These are phyloP conservation scores for Russula abietina DNA, from an alignment of 768 basidiomycete species.

Conservation along the genomic window DNA sequence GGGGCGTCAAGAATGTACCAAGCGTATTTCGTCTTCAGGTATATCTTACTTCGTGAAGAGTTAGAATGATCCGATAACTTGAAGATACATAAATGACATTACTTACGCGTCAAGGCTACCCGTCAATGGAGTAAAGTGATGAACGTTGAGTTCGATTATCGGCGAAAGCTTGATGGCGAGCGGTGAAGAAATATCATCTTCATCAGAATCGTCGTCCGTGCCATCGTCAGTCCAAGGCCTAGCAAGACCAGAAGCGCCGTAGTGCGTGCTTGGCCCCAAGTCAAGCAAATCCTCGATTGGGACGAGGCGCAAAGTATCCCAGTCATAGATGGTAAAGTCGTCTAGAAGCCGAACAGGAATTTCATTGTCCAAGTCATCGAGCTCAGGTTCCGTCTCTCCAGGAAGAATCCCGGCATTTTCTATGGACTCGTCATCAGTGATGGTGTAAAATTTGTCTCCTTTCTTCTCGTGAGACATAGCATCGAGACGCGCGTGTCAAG, in stretches of 20 bases:
- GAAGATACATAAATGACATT: neutral
- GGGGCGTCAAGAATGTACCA: slow-evolving; percentile 67
- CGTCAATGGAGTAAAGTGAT: slow-evolving; percentile 33
- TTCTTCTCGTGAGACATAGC: neutral
- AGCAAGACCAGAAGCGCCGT: slow-evolving; percentile 39
- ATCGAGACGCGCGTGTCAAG: no score
- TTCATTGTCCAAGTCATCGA: slow-evolving; percentile 28
- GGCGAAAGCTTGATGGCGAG: slow-evolving; percentile 37
- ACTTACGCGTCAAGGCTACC: slow-evolving; percentile 43
- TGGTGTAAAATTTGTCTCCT: slow-evolving; percentile 2
- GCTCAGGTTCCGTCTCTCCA: neutral
- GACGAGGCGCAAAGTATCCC: slow-evolving; percentile 35
- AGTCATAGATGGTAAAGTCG: slow-evolving; percentile 50
- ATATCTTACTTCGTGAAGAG: slow-evolving; percentile 45
- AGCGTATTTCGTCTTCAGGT: slow-evolving; percentile 52
- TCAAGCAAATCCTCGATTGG: slow-evolving; percentile 37
- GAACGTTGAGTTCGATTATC: slow-evolving; percentile 45
- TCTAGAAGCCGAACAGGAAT: slow-evolving; percentile 53
- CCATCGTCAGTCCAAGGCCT: slow-evolving; percentile 34
- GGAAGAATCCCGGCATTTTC: slow-evolving; percentile 1
- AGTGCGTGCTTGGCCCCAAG: slow-evolving; percentile 25
- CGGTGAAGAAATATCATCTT: neutral
- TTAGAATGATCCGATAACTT: neutral
- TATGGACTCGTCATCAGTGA: neutral
- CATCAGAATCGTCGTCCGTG: neutral